These are phyloP conservation scores for Thalassiosira hispida DNA, from an alignment of 352 stramenopile species.

Conservation along the genomic window DNA sequence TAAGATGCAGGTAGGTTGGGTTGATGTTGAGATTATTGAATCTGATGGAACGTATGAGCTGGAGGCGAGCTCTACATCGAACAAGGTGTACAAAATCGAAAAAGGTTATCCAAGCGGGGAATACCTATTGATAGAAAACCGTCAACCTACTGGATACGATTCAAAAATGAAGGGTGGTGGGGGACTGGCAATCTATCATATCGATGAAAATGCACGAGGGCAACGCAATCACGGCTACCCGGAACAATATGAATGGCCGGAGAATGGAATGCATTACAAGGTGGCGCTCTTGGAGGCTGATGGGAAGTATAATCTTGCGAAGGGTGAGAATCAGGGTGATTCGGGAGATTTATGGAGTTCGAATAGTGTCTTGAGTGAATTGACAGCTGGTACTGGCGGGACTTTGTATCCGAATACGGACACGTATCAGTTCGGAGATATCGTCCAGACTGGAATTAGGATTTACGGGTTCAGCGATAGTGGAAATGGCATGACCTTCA, in stretches of 20 bases:
- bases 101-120: conserved; percentile 61
- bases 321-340: conserved; percentile 67
- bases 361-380: background rate
- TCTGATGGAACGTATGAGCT: conserved; percentile 57
- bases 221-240: conserved; percentile 58
- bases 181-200: conserved; percentile 74
- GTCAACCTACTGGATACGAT: conserved; percentile 66
- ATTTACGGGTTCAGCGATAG: conserved; percentile 48
- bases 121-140: conserved; percentile 83
- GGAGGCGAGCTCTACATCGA: conserved; percentile 22
- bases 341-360: conserved; percentile 54
- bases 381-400: background rate
- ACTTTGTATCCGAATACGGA: conserved; percentile 60
- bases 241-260: conserved; percentile 58
- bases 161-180: conserved; percentile 46
- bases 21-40: conserved; percentile 12
- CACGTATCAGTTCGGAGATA: conserved; percentile 42
- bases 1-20: conserved; percentile 58
- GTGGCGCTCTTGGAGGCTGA: conserved; percentile 72
- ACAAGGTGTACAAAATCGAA: conserved; percentile 63
- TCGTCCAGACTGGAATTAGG: conserved; percentile 39
- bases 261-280: conserved; percentile 77
- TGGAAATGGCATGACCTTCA: conserved; percentile 50
- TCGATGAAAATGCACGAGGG: conserved; percentile 55
- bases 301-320: conserved; percentile 79